Evolutionary conservation across 202 grass and related monocot species (phyloP).

Genomic region (Brachypodium distachyon): DNA sequence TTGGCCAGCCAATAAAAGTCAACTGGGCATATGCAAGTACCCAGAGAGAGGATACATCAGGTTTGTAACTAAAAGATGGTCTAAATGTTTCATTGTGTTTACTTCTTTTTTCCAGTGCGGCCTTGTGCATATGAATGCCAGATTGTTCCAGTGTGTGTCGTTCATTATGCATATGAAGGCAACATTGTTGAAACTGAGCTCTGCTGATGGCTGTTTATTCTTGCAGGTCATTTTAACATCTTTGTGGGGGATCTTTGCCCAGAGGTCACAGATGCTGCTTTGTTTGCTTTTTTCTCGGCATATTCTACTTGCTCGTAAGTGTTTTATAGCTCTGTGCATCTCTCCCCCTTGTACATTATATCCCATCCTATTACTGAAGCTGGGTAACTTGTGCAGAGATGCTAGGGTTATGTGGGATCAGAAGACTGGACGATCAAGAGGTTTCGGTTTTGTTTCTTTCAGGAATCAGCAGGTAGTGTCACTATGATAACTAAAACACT

Average conservation of each 20-base stretch:
- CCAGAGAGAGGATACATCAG: constrained; percentile 90
- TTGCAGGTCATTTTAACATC: constrained; percentile 78
- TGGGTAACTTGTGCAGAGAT: constrained; percentile 51
- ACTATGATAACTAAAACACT: not conserved
- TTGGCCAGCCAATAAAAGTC: constrained; percentile 89
- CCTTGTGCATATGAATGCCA: no score
- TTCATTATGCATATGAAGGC: not conserved
- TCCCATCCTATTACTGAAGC: not conserved
- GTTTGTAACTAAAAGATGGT: constrained; percentile 30
- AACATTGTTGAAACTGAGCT: constrained; percentile 1
- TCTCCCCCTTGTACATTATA: not conserved
- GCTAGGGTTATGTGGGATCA: constrained; percentile 99
- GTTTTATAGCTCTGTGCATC: not conserved
- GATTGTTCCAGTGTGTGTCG: no score
- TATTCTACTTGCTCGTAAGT: constrained; percentile 83
- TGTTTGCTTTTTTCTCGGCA: constrained; percentile 74
- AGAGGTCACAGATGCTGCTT: constrained; percentile 77
- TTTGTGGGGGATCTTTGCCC: constrained; percentile 89
- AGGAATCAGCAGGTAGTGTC: constrained; percentile 74
- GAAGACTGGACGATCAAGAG: constrained; percentile 81
- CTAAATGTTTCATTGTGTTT: constrained; percentile 22
- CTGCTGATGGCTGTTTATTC: constrained; percentile 14
- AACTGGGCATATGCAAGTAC: constrained; percentile 93
- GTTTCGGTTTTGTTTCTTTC: constrained; percentile 95
- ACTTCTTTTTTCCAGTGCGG: not conserved